Evolutionary conservation across 164 flowering plant genomes (phyloP).

Genomic region (Houttuynia cordata): DNA sequence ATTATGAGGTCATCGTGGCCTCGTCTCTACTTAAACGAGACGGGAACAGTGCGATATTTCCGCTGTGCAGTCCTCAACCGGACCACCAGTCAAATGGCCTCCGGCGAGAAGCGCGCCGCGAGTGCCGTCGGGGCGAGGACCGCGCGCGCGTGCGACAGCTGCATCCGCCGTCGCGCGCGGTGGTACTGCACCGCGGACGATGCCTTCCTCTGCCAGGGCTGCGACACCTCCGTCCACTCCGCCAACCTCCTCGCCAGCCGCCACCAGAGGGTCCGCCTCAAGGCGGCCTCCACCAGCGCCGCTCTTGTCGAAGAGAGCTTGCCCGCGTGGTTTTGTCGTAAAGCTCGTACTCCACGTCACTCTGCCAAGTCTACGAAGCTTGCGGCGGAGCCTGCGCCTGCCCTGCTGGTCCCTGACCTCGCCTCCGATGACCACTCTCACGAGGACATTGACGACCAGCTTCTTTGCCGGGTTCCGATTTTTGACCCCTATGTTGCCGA

Average conservation of each 20-base stretch:
- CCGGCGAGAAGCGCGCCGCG: slow-evolving; percentile 54
- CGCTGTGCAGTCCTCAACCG: too few relatives aligned
- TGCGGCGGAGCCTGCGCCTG: slow-evolving; percentile 1
- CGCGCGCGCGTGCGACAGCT: slow-evolving; percentile 69
- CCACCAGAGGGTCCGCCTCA: slow-evolving; percentile 71
- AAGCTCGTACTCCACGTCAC: slow-evolving; percentile 58
- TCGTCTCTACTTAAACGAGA: too few relatives aligned
- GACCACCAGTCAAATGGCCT: too few relatives aligned
- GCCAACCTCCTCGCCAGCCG: slow-evolving; percentile 69
- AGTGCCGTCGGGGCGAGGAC: slow-evolving; percentile 68
- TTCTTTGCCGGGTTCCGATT: slow-evolving; percentile 67
- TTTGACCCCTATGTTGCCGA: slow-evolving; percentile 47
- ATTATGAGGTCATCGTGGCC: too few relatives aligned
- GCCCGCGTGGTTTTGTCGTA: slow-evolving; percentile 67
- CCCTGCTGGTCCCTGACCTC: slow-evolving; percentile 50
- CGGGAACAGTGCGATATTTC: too few relatives aligned
- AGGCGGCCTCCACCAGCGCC: slow-evolving; percentile 34
- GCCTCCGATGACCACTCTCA: slow-evolving; percentile 32
- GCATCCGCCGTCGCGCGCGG: slow-evolving; percentile 53
- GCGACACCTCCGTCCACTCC: slow-evolving; percentile 70
- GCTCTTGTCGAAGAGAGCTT: slow-evolving; percentile 4
- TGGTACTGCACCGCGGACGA: slow-evolving; percentile 95
- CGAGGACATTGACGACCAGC: slow-evolving; percentile 62
- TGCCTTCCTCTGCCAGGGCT: slow-evolving; percentile 75
- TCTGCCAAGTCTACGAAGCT: slow-evolving; percentile 11